Base-by-base conservation (phyloP, 2,329 filamentous ascomycete species). In the Fusarium tupiense region DNA sequence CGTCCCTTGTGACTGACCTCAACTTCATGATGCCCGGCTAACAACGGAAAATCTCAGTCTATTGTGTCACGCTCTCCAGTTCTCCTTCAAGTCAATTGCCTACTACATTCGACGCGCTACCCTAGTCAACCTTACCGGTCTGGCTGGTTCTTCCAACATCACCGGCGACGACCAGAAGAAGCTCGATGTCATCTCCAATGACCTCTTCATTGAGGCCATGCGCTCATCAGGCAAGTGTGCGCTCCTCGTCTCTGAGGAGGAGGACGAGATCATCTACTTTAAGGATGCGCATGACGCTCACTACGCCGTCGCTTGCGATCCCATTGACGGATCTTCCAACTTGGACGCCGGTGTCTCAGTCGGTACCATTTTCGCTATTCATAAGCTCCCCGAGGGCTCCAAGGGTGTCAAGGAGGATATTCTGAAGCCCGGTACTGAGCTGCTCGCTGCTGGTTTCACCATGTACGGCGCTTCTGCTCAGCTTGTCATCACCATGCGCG, bases 121-220 rank as follows among this genome's bases (percentile, higher is more conserved):
- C 31, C 88, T 99, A 75, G 96, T 98, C 86, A 98, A 98, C 88
- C 91, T 99, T 71, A 97, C 94, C 60, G 96, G 96, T 71, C 91
- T 99, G 56, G 96, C 96, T 72, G 96, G 96, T 68, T 96, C 96
- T 69, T 94, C 95, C 76, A 99, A 99, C 86, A 94, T 89, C 61
- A 98, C 96, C 7, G 96, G 96, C 75, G 96, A 99, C 84, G 96
- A 98, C 83, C 96, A 99, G 84, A 99, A 99, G 91, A 99, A 99
- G 87, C 94, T 99, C 72, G 96, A 99, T 83, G 96, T 99, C 69
- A 98, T 99, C 82, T 96, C 95, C 83, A 98, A 99, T 83, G 96
- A 99, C 83, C 89, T 99, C 79, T 99, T 99, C 87, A 94, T 99
- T 81, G 92, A 94, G 71, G 94, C 95, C 73, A 98, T 99, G 96